Base-by-base conservation (phyloP, 1,139 yeast genomes). In the Oligophagozyma castellii region DNA sequence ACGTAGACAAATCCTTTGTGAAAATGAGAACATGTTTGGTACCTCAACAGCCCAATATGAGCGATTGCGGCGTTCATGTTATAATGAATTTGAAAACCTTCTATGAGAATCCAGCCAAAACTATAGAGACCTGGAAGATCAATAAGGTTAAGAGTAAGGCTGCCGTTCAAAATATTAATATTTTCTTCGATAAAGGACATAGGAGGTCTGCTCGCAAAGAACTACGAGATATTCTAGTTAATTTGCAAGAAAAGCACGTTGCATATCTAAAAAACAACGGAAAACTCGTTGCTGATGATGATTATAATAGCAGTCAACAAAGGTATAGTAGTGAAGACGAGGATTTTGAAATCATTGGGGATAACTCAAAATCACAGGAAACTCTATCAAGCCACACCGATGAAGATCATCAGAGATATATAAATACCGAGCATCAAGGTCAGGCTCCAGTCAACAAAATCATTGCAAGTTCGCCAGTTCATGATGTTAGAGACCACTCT, bases 31-130 rank as follows among this genome's bases (percentile, higher is more conserved):
- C 62, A 3, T 77, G 79, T 4, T 48, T 58, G 16, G 93, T 84
- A 1, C 95, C 95, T 0, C 73, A 67, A 36, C 99, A 92, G 48
- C 73, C 73, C 28, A 92, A 92, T 49, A 74, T 75, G 54, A 81
- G 86, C 46, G 98, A 92, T 51, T 92, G 99, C 57, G 99, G 99
- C 1, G 72, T 92, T 14, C 95, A 81, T 56, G 79, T 89, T 4
- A 75, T 92, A 15, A 77, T 77, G 44, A 89, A 81, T 44, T 68
- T 80, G 14, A 65, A 69, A 36, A 69, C 67, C 41, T 78, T 86
- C 59, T 58, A 81, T 29, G 55, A 59, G 21, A 55, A 65, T 27
- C 71, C 75, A 0, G 48, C 48, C 0, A 58, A 48, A 24, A 70
- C 80, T 34, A 61, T 73, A 22, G 48, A 53, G 20, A 42, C 69